A percentile compares a stretch with the other conserved stretches of the same genome.
Conservation (phyloP, 306 rosid genomes). For the Dryas alaskensis region DNA sequence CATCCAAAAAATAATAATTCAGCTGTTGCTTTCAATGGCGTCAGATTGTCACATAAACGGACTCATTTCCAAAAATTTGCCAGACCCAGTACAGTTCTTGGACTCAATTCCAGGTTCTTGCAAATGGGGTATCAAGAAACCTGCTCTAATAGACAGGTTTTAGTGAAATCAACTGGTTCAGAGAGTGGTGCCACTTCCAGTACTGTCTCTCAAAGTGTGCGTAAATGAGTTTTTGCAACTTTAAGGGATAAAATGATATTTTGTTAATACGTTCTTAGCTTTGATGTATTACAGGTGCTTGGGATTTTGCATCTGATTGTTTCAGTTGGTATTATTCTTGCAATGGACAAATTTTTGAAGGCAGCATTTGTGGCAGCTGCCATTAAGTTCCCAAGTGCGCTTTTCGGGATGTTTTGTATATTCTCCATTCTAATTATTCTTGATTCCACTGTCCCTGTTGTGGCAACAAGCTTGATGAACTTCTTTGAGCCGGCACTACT, state of each 20-base stretch:
- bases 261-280: not conserved
- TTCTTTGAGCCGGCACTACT: constrained; percentile 83
- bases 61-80: constrained; percentile 9
- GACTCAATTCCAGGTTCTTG: constrained; percentile 32
- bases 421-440: constrained; percentile 64
- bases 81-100: not conserved
- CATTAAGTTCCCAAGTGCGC: constrained; percentile 86
- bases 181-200: constrained; percentile 45
- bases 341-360: constrained; percentile 60
- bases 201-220: constrained; percentile 47
- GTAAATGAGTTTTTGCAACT: not conserved
- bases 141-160: constrained; percentile 26
- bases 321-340: constrained; percentile 70
- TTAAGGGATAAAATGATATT: not conserved
- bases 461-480: constrained; percentile 57
- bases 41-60: constrained; percentile 7
- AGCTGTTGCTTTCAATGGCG: constrained; percentile 30
- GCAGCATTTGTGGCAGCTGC: constrained; percentile 68
- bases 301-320: constrained; percentile 56
- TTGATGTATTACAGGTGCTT: constrained; percentile 43
- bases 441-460: constrained; percentile 63
- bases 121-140: constrained; percentile 37
- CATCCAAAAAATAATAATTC: constrained; percentile 26
- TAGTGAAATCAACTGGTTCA: constrained; percentile 42
- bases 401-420: constrained; percentile 96